Conservation (phyloP, 2,329 filamentous ascomycete genomes). For the Stemphylium beticola region DNA sequence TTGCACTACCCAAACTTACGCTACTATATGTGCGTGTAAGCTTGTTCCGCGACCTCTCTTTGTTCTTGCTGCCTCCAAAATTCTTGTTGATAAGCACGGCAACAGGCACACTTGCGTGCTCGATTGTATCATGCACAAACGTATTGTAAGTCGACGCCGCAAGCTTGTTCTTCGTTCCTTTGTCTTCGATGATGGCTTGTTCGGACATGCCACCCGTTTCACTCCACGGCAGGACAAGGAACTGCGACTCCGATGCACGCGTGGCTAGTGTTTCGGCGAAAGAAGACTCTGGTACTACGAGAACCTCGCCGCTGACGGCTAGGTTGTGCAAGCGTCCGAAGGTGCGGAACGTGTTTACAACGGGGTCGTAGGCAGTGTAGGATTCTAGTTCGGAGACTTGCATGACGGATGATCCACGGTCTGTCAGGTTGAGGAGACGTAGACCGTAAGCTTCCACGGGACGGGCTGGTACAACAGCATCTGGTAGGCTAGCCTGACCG, state of each 20-base stretch:
- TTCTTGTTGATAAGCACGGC: slow-evolving; percentile 81
- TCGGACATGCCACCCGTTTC: slow-evolving; percentile 79
- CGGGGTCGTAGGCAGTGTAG: slow-evolving; percentile 69
- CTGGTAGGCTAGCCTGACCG: slow-evolving; percentile 24
- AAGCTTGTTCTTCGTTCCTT: slow-evolving; percentile 65
- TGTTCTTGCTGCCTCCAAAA: slow-evolving; percentile 60
- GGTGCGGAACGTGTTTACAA: slow-evolving; percentile 89
- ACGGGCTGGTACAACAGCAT: slow-evolving; percentile 40
- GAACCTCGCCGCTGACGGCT: slow-evolving; percentile 79
- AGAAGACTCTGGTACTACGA: slow-evolving; percentile 76
- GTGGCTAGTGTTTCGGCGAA: slow-evolving; percentile 79
- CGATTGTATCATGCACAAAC: slow-evolving; percentile 74
- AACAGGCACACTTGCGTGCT: slow-evolving; percentile 68
- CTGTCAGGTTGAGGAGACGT: slow-evolving; percentile 85
- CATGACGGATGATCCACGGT: slow-evolving; percentile 95
- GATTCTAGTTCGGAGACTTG: slow-evolving; percentile 84
- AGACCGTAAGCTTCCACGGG: slow-evolving; percentile 79
- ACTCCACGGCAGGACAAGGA: slow-evolving; percentile 87
- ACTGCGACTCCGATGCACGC: slow-evolving; percentile 66
- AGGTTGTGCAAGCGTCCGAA: slow-evolving; percentile 86
- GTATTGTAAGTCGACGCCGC: slow-evolving; percentile 68
- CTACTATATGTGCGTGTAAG: slow-evolving; percentile 41
- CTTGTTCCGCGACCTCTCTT: slow-evolving; percentile 24
- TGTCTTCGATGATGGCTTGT: slow-evolving; percentile 56
- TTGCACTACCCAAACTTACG: slow-evolving; percentile 59